phyloP scores from a whole-genome alignment of 495 filamentous ascomycete species.

The Penicillium coprophilum region DNA sequence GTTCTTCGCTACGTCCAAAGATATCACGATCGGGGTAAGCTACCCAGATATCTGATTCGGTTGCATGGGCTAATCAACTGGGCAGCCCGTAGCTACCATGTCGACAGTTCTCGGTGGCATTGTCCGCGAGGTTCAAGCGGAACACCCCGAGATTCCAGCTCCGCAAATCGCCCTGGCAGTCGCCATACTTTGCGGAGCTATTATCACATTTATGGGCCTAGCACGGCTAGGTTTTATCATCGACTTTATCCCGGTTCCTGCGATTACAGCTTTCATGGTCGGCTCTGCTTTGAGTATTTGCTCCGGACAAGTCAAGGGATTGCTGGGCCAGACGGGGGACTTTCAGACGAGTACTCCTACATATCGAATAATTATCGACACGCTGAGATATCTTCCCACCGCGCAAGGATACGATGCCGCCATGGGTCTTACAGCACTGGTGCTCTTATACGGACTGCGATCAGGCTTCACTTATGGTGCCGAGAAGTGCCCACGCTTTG shows the following conservation, averaged over 20 bases:
- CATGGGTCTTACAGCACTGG: conserved; percentile 86
- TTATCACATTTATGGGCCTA: conserved; percentile 77
- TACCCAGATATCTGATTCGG: conserved; percentile 10
- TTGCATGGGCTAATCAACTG: background rate
- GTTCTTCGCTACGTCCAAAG: conserved; percentile 97
- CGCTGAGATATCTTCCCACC: conserved; percentile 65
- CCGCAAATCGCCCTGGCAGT: conserved; percentile 73
- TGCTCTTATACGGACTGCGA: conserved; percentile 77
- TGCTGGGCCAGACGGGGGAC: conserved; percentile 73
- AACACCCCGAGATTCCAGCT: conserved; percentile 53
- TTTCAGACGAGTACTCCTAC: conserved; percentile 71
- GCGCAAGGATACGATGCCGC: conserved; percentile 71
- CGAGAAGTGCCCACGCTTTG: conserved; percentile 61
- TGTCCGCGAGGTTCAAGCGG: conserved; percentile 55
- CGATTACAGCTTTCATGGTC: conserved; percentile 94
- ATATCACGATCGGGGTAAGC: conserved; percentile 91
- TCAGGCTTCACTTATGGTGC: conserved; percentile 59
- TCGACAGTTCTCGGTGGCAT: conserved; percentile 82
- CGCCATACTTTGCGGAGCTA: conserved; percentile 70
- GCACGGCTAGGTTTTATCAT: conserved; percentile 83
- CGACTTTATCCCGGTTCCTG: conserved; percentile 84
- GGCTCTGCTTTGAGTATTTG: conserved; percentile 89
- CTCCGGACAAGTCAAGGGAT: conserved; percentile 72
- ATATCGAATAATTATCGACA: conserved; percentile 82
- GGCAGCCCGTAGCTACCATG: conserved; percentile 86